phyloP scores from a whole-genome alignment of 1,139 yeast species.

The Ashbya aceris region DNA sequence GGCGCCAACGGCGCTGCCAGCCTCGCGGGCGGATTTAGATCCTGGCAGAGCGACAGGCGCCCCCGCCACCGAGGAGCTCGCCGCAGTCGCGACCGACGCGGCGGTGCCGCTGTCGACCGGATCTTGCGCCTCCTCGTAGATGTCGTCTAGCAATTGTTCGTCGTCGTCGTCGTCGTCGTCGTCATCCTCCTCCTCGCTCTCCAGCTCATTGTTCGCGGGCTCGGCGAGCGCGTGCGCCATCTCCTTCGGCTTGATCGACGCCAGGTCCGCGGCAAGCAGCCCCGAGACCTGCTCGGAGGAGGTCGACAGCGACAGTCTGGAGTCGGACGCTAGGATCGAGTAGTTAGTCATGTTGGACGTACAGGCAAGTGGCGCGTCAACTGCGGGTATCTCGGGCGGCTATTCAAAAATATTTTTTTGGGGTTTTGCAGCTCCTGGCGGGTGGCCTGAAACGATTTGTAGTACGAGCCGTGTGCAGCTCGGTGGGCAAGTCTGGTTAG shows the following conservation, averaged over 20 bases:
- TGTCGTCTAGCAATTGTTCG: constrained; percentile 6
- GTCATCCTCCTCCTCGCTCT: constrained; percentile 27
- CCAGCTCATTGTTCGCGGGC: neutral
- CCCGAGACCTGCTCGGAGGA: constrained; percentile 1
- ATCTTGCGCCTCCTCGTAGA: constrained; percentile 8
- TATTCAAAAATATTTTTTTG: no score
- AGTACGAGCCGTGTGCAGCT: no score
- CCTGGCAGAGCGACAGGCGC: neutral
- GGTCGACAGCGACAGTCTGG: neutral
- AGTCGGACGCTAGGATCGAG: constrained; percentile 1
- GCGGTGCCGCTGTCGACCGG: neutral
- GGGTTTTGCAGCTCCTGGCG: no score
- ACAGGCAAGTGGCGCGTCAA: no score
- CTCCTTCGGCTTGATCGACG: constrained; percentile 2
- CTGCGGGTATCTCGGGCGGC: no score
- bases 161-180: constrained; percentile 13
- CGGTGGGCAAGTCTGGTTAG: no score
- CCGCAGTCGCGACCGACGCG: neutral
- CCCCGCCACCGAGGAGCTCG: constrained; percentile 2
- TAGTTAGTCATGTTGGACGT: constrained; percentile 1
- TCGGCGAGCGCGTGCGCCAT: neutral
- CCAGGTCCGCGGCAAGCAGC: constrained; percentile 1
- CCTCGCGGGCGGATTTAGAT: neutral
- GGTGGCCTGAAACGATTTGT: no score
- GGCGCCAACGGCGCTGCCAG: constrained; percentile 5